Conservation (phyloP, 2,329 filamentous ascomycete species). For the Aplosporella prunicola region DNA sequence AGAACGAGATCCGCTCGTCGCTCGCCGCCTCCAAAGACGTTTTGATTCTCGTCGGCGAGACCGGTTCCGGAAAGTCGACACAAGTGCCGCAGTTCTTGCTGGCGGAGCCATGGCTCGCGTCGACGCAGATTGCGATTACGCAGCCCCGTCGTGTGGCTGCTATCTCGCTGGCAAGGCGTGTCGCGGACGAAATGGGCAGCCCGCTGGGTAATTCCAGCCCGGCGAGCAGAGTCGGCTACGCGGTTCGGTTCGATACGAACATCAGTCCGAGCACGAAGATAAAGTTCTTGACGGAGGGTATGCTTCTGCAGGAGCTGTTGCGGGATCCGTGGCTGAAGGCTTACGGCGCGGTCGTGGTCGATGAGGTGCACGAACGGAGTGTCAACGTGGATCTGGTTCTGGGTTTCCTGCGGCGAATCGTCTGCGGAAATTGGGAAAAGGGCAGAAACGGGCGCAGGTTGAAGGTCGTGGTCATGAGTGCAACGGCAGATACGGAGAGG, state of each 20-base stretch:
- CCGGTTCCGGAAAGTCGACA: conserved; percentile 92
- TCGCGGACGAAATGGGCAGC: conserved; percentile 72
- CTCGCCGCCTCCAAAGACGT: conserved; percentile 57
- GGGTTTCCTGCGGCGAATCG: conserved; percentile 75
- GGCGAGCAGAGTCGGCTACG: conserved; percentile 70
- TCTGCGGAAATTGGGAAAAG: conserved; percentile 48
- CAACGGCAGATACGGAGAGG: conserved; percentile 78
- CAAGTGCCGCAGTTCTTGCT: conserved; percentile 89
- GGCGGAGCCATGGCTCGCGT: conserved; percentile 70
- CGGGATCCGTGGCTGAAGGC: conserved; percentile 70
- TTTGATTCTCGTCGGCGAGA: conserved; percentile 82
- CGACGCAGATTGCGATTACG: conserved; percentile 76
- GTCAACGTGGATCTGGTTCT: conserved; percentile 87
- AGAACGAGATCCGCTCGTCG: conserved; percentile 56
- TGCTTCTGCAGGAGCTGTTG: conserved; percentile 88
- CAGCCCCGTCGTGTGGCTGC: conserved; percentile 91
- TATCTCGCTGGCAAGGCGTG: conserved; percentile 78
- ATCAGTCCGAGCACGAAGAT: conserved; percentile 73
- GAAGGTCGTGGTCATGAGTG: conserved; percentile 94
- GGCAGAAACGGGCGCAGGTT: conserved; percentile 59
- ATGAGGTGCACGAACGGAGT: conserved; percentile 94
- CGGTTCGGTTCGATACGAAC: conserved; percentile 85
- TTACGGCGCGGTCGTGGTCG: conserved; percentile 85
- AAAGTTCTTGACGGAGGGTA: conserved; percentile 94
- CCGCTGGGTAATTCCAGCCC: conserved; percentile 50